Base-by-base conservation (phyloP, 805 yeast species). In the Torulaspora franciscae region DNA sequence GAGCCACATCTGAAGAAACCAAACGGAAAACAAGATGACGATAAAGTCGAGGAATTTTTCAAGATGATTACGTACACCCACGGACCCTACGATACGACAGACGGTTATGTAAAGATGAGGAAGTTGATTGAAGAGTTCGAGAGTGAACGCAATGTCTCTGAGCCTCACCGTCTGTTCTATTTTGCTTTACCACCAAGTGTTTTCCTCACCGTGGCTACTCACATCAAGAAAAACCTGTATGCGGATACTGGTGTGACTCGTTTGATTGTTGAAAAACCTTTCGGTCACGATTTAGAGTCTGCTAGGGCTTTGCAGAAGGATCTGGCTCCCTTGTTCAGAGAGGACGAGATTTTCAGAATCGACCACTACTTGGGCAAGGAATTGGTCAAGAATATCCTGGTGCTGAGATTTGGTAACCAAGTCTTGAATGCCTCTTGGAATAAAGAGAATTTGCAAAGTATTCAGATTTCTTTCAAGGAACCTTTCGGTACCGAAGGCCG, bases 401-500 rank as follows among this genome's bases (percentile, higher is more conserved):
- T 89, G 28, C 72, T 90, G 59, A 80, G 99, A 62, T 93, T 93
- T 61, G 95, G 95, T 56, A 93, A 93, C 70, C 82, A 83, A 62
- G 79, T 91, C 66, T 74, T 93, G 62, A 78, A 78, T 60, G 87
- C 95, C n/a, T 78, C 85, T 45, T 93, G 97, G 97, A 83, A 85
- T 71, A 81, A 75, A 64, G 77, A 85, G 52, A 83, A 77, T 67
- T 80, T 93, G 61, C 75, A 80, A 50, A 78, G 83, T 32, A 81
- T 93, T 50, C 96, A 91, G 73, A 81, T 93, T 55, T 78, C 91
- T 10, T 91, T 93, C 75, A 93, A 93, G 72, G 99, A 93, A 72
- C 87, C 93, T n/a, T 93, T 93, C 58, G 99, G 99, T 45, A 93
- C 99, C 32, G 96, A 93, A 70, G 99, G 99, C 46, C 81, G 99